Evolutionary conservation across 805 yeast genomes (phyloP).

Genomic region (Starmera amethionina): DNA sequence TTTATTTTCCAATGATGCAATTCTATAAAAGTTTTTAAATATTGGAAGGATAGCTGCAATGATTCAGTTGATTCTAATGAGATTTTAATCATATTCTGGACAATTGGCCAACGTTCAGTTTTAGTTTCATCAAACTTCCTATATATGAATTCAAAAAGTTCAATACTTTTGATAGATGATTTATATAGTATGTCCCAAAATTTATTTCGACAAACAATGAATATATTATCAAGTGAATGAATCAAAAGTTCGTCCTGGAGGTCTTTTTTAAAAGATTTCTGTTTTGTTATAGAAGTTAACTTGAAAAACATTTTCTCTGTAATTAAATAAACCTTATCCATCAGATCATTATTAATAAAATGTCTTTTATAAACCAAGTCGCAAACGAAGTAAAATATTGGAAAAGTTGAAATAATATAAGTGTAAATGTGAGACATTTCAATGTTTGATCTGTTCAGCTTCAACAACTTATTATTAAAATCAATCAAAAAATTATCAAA

Average conservation of each 20-base stretch:
- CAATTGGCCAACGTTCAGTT: no score
- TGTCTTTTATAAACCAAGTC: conserved; percentile 5
- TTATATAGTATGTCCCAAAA: conserved; percentile 8
- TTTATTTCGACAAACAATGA: conserved; percentile 2
- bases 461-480: conserved; percentile 2
- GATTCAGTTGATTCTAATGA: not conserved
- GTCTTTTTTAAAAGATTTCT: no score
- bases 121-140: no score
- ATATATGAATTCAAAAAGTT: conserved; percentile 2
- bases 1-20: conserved; percentile 7
- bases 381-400: conserved; percentile 10
- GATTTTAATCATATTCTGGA: not conserved
- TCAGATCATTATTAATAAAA: conserved; percentile 1
- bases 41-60: not conserved
- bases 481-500: conserved; percentile 11
- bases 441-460: not conserved
- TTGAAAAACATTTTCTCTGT: no score
- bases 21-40: no score
- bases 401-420: conserved; percentile 9
- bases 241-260: no score
- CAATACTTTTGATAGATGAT: conserved; percentile 5
- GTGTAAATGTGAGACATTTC: no score
- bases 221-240: conserved; percentile 1
- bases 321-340: no score
- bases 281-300: no score